phyloP scores from a whole-genome alignment of 2,329 filamentous ascomycete genomes.

The Trichoderma gracile region DNA sequence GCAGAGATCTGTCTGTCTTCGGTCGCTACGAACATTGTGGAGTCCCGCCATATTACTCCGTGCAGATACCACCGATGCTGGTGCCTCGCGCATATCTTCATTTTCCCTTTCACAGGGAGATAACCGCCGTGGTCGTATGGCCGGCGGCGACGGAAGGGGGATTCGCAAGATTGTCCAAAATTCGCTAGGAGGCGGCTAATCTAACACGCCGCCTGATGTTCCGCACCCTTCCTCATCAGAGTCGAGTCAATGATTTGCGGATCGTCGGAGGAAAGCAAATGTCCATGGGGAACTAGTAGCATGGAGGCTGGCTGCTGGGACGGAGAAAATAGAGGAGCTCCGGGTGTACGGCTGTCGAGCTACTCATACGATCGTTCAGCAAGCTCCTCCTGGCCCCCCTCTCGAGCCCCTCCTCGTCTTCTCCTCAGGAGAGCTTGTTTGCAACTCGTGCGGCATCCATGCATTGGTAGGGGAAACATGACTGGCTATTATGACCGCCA shows the following conservation, averaged over 20 bases:
- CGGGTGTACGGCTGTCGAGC: constrained; percentile 2
- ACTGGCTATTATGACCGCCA: constrained; percentile 4
- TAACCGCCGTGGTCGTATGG: neutral
- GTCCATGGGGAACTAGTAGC: neutral
- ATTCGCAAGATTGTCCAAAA: neutral
- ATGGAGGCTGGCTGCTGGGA: neutral
- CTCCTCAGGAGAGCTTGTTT: constrained; percentile 12
- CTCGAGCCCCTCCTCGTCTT: neutral
- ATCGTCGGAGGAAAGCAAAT: constrained; percentile 12
- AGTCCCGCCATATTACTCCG: constrained; percentile 13
- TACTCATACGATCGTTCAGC: neutral
- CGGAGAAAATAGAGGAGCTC: constrained; percentile 1
- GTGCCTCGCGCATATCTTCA: constrained; percentile 13
- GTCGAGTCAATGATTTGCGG: constrained; percentile 1
- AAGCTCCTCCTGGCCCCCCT: neutral
- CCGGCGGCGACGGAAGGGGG: neutral
- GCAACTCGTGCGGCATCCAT: neutral
- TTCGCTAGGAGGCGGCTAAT: constrained; percentile 15
- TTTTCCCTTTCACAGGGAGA: constrained; percentile 6
- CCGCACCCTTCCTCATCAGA: neutral
- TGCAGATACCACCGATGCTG: constrained; percentile 2
- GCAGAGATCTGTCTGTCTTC: constrained; percentile 15
- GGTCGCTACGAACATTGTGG: constrained; percentile 13
- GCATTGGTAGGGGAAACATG: neutral
- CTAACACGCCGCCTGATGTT: neutral